Percentiles rank a stretch among this genome's conserved stretches.
Evolutionary conservation across 495 filamentous ascomycete species (phyloP).

Genomic region (Podospora tetraspora): DNA sequence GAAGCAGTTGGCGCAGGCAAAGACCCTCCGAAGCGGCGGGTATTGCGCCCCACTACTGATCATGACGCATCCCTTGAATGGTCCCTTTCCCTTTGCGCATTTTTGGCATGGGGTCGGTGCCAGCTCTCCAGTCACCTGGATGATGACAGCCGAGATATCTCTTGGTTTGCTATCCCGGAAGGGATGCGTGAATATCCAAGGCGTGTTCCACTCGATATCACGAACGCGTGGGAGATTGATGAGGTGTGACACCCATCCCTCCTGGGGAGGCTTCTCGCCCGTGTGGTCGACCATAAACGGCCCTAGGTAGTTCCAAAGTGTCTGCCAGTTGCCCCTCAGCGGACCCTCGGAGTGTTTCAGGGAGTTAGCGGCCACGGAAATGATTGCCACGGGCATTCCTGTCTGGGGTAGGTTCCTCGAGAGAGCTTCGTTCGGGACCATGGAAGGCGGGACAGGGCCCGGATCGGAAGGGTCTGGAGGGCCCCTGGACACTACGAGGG

Average conservation of each 20-base stretch:
- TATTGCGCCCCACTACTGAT: constrained; percentile 18
- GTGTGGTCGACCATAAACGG: constrained; percentile 19
- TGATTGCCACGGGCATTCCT: not conserved
- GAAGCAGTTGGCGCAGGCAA: constrained; percentile 32
- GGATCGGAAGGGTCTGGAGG: not conserved
- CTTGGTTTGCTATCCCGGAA: constrained; percentile 22
- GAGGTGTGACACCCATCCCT: constrained; percentile 15
- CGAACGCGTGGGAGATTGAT: constrained; percentile 22
- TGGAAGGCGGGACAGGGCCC: not conserved
- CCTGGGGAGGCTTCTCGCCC: constrained; percentile 7
- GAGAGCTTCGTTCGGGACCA: not conserved
- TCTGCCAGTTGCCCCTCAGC: not conserved
- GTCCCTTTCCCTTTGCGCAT: constrained; percentile 26
- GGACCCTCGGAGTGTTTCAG: not conserved
- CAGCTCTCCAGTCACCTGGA: constrained; percentile 27
- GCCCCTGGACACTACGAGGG: constrained; percentile 19
- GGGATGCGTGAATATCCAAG: constrained; percentile 9
- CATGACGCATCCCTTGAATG: constrained; percentile 30
- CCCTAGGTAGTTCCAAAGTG: constrained; percentile 22
- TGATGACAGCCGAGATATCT: constrained; percentile 29
- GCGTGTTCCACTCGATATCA: constrained; percentile 22
- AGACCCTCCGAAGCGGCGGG: constrained; percentile 8
- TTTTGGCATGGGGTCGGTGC: constrained; percentile 23
- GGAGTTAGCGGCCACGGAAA: not conserved
- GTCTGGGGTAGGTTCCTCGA: not conserved